Conservation (phyloP, 2,329 filamentous ascomycete genomes). For the Colletotrichum noveboracense region DNA sequence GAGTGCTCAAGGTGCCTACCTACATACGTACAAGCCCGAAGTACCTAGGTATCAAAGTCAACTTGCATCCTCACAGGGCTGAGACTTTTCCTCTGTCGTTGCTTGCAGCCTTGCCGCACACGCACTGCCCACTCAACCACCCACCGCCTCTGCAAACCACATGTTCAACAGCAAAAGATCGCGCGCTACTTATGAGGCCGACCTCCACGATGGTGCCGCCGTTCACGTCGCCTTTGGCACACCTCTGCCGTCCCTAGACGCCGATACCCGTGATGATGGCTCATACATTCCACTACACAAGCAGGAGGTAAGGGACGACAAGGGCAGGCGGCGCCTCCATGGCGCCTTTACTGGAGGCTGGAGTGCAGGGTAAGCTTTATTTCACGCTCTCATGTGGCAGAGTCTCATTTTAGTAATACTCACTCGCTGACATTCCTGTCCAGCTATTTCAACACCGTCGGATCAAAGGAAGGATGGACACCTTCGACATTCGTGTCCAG, state of each 20-base stretch:
- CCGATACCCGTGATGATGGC: constrained; percentile 83
- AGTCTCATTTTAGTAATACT: neutral
- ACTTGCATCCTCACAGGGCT: neutral
- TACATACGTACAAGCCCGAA: neutral
- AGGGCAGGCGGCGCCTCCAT: constrained; percentile 87
- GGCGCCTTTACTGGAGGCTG: constrained; percentile 97
- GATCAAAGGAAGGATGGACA: constrained; percentile 97
- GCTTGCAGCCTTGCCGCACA: neutral
- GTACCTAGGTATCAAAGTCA: neutral
- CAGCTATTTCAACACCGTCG: constrained; percentile 97
- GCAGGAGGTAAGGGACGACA: constrained; percentile 94
- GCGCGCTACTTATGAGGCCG: constrained; percentile 78
- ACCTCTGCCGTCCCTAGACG: constrained; percentile 78
- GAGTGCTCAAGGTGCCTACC: neutral
- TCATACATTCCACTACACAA: constrained; percentile 97
- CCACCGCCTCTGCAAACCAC: neutral
- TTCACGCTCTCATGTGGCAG: neutral
- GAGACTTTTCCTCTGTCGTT: neutral
- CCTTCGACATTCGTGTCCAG: constrained; percentile 93
- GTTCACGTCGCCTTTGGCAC: constrained; percentile 85
- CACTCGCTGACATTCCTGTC: constrained; percentile 32
- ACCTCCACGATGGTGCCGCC: constrained; percentile 69
- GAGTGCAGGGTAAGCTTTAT: constrained; percentile 84
- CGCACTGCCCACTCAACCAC: neutral
- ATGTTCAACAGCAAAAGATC: constrained; percentile 67